Conservation (phyloP, 164 flowering plant genomes). For the Saururus chinensis region DNA sequence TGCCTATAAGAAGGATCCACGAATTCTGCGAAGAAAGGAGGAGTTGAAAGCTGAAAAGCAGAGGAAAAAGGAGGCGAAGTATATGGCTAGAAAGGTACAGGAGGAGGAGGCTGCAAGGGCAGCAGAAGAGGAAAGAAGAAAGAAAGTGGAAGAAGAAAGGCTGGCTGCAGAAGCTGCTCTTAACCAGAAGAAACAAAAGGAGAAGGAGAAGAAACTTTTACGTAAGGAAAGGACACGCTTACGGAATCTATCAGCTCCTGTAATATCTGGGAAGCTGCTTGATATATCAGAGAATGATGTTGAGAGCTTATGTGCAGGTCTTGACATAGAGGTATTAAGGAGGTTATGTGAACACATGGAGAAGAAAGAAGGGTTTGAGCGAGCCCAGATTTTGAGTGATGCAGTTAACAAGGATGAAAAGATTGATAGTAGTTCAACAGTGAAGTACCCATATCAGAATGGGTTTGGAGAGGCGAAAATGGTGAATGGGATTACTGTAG, state of each 20-base stretch:
- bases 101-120: conserved; percentile 79
- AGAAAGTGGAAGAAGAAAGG: conserved; percentile 65
- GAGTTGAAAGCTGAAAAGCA: conserved; percentile 72
- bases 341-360: conserved; percentile 58
- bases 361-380: conserved; percentile 32
- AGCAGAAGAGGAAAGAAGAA: conserved; percentile 65
- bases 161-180: conserved; percentile 60
- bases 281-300: conserved; percentile 48
- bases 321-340: conserved; percentile 48
- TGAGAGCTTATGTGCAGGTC: conserved; percentile 56
- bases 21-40: conserved; percentile 67
- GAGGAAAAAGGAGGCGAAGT: conserved; percentile 68
- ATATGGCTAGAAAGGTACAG: conserved; percentile 59
- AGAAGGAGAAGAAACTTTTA: conserved; percentile 64
- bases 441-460: conserved; percentile 21
- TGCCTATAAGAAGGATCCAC: conserved; percentile 83
- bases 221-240: conserved; percentile 80
- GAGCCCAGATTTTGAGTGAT: conserved; percentile 40
- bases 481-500: conserved; percentile 6
- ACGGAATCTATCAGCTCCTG: conserved; percentile 46
- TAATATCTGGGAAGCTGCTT: conserved; percentile 24
- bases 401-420: conserved; percentile 20
- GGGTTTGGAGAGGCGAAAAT: conserved; percentile 12
- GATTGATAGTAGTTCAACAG: conserved; percentile 15
- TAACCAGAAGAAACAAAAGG: conserved; percentile 49